These are phyloP conservation scores for Syzygium aromaticum DNA, from an alignment of 345 rosid genomes.

Conservation along the genomic window DNA sequence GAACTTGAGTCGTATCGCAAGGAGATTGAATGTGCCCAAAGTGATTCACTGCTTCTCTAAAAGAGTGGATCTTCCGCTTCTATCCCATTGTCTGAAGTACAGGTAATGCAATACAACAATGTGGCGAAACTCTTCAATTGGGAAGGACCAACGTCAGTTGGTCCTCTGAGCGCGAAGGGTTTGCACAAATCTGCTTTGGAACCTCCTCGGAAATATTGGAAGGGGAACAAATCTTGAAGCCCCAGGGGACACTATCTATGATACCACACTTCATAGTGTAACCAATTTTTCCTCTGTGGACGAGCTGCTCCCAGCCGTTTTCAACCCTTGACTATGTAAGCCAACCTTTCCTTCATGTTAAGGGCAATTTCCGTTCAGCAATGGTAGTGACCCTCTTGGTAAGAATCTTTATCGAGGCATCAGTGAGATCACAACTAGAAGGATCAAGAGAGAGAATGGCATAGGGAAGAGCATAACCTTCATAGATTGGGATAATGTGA, in stretches of 20 bases:
- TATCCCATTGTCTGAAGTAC: background rate
- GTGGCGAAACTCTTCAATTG: too few species aligned
- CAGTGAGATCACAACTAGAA: constrained; percentile 56
- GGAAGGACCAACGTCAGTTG: background rate
- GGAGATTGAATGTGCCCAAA: constrained; percentile 9
- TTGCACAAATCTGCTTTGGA: constrained; percentile 3
- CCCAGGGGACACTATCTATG: background rate
- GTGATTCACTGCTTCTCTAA: constrained; percentile 8
- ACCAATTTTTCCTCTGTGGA: background rate
- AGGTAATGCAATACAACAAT: too few species aligned
- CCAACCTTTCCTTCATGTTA: constrained; percentile 68
- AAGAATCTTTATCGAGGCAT: constrained; percentile 49
- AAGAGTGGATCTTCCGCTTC: constrained; percentile 15
- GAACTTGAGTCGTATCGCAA: constrained; percentile 5
- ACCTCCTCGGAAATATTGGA: background rate
- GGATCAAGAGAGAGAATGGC: constrained; percentile 49
- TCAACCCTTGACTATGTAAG: constrained; percentile 41
- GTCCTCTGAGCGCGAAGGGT: background rate
- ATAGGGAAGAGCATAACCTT: constrained; percentile 50
- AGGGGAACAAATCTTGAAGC: background rate
- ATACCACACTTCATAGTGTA: background rate
- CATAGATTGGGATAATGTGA: constrained; percentile 53
- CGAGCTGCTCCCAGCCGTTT: constrained; percentile 46
- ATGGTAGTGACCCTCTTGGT: constrained; percentile 56
- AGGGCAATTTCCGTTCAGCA: constrained; percentile 79